phyloP scores from a whole-genome alignment of 2,329 filamentous ascomycete species.

The Cryphonectria radicalis region DNA sequence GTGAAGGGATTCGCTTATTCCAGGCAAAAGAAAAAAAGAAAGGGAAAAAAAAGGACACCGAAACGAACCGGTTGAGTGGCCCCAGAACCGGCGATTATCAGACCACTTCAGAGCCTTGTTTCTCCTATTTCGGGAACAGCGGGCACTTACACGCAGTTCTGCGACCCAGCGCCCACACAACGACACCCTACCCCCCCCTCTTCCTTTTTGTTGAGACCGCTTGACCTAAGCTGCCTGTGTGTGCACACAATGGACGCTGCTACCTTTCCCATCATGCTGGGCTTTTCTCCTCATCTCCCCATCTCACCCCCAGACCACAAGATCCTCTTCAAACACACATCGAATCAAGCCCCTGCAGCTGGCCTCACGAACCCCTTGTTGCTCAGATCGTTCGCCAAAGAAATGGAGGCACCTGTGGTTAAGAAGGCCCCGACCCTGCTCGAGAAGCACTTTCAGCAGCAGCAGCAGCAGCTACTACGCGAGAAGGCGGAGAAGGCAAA shows the following conservation, averaged over 20 bases:
- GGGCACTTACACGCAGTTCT: slow-evolving; percentile 8
- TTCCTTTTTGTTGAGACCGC: neutral
- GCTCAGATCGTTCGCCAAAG: slow-evolving; percentile 33
- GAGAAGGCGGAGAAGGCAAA: slow-evolving; percentile 18
- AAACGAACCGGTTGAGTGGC: slow-evolving; percentile 24
- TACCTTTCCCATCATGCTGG: slow-evolving; percentile 27
- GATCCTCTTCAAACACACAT: slow-evolving; percentile 36
- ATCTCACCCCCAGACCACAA: slow-evolving; percentile 46
- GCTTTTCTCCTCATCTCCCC: slow-evolving; percentile 38
- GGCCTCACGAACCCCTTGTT: slow-evolving; percentile 27
- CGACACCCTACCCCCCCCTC: neutral
- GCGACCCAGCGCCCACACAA: neutral
- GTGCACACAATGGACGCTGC: slow-evolving; percentile 23
- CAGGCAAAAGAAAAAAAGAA: neutral
- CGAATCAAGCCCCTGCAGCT: slow-evolving; percentile 20
- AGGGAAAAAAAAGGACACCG: neutral
- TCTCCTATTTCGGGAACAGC: slow-evolving; percentile 20
- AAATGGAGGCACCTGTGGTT: slow-evolving; percentile 29
- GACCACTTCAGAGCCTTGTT: slow-evolving; percentile 25
- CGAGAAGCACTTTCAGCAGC: slow-evolving; percentile 27
- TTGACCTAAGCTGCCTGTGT: neutral
- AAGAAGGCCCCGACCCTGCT: slow-evolving; percentile 28
- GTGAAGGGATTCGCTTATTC: neutral
- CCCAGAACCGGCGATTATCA: slow-evolving; percentile 29
- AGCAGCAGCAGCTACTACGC: slow-evolving; percentile 22